Base-by-base conservation (phyloP, 1,139 yeast species). In the Lodderomyces margitis region DNA sequence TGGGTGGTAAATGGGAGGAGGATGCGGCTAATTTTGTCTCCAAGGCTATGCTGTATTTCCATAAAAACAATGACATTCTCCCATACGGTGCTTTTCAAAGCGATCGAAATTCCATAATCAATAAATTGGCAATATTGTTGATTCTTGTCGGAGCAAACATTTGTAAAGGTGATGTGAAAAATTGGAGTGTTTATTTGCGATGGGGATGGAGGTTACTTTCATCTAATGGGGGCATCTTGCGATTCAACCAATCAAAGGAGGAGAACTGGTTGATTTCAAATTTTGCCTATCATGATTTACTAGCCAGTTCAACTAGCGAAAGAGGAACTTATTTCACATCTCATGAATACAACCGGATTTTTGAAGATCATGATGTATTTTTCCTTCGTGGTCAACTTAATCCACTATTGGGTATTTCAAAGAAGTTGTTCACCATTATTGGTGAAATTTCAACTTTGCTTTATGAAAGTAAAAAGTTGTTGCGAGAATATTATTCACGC, bases 251-350 rank as follows among this genome's bases (percentile, higher is more conserved):
- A 38, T 78, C 78, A 56, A 79, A 77, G 48, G 80, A 77, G 45
- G 79, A 79, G 47, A 80, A 82, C 47, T 87, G 92, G 86, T 67
- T 87, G 42, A 79, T 84, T 20, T 78, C 88, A n/a, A 85, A 83
- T 58, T 87, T 83, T 62, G 88, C 89, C 1, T 87, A 86, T 56
- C 95, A 87, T 58, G 95, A 86, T 55, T 74, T 87, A 32, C 66
- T 84, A 48, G 81, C 92, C 1, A 74, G 82, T 40, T 77, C 85
- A 11, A 70, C 72, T 27, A 66, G 74, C 39, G 79, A 77, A 42
- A 57, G 82, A 38, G 81, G 81, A 1, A 72, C 83, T 0, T 80
- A 78, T 53, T 81, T 81, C 55, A 72, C 80, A 0, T 62, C 74
- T 19, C 64, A 66, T 12, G 80, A 78, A 35, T 85, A 86, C 58